Conservation (phyloP, 2,329 filamentous ascomycete species). For the Ceratocystiopsis brevicomis region DNA sequence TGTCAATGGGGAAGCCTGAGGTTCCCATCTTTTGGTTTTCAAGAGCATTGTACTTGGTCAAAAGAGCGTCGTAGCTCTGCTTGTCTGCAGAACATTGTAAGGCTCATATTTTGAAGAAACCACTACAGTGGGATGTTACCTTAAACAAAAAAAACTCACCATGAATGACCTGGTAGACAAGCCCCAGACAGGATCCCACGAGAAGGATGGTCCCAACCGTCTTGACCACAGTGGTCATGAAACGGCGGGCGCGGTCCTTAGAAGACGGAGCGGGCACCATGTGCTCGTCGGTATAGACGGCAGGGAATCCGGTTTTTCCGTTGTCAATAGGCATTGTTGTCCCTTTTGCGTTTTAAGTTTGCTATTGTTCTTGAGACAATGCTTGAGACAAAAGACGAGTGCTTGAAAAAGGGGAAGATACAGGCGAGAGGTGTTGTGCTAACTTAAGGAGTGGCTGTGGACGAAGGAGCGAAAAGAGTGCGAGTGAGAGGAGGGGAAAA, state of each 20-base stretch:
- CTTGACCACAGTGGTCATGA: background rate
- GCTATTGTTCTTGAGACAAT: too few relatives aligned
- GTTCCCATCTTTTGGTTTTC: constrained; percentile 1
- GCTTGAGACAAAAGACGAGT: too few relatives aligned
- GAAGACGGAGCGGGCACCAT: background rate
- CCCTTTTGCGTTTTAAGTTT: too few relatives aligned
- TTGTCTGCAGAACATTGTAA: constrained; percentile 6
- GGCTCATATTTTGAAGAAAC: too few relatives aligned
- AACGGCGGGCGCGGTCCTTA: background rate
- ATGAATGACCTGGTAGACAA: constrained; percentile 4
- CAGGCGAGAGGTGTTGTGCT: too few relatives aligned
- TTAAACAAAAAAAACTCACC: background rate
- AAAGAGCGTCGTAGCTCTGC: constrained; percentile 4
- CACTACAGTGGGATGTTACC: too few relatives aligned
- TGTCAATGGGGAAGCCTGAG: background rate
- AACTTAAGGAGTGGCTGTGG: too few relatives aligned
- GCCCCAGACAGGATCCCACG: constrained; percentile 1
- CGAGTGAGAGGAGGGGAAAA: background rate
- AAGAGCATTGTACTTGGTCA: constrained; percentile 6
- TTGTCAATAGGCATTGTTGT: constrained; percentile 2
- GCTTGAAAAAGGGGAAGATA: too few relatives aligned
- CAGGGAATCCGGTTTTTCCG: constrained; percentile 1
- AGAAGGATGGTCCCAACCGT: background rate
- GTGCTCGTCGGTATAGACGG: background rate
- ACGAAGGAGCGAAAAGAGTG: background rate